These are phyloP conservation scores for Aureobasidium melanogenum DNA, from an alignment of 2,329 filamentous ascomycete genomes.

Conservation along the genomic window DNA sequence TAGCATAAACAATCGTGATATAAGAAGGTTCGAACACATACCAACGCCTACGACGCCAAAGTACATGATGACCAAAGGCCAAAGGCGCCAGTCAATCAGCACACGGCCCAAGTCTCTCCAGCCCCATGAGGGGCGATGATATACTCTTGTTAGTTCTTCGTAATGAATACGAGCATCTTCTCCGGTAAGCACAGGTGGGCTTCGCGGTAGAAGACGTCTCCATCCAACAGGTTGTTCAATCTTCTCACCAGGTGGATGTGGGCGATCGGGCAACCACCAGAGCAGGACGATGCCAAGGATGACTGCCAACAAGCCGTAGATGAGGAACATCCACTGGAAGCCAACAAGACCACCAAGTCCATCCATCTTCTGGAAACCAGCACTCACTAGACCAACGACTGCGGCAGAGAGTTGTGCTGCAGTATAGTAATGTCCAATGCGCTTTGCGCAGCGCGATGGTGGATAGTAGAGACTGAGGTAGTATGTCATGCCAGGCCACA, in stretches of 20 bases:
- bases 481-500: conserved; percentile 94
- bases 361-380: conserved; percentile 88
- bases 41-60: conserved; percentile 90
- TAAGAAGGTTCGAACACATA: neutral
- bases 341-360: conserved; percentile 66
- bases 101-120: conserved; percentile 61
- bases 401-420: conserved; percentile 82
- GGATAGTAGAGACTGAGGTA: conserved; percentile 90
- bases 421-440: conserved; percentile 84
- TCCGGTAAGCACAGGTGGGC: conserved; percentile 62
- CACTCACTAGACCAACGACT: conserved; percentile 80
- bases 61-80: conserved; percentile 84
- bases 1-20: neutral
- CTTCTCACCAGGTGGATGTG: conserved; percentile 58
- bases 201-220: conserved; percentile 57
- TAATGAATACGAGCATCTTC: conserved; percentile 78
- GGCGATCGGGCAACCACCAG: conserved; percentile 87
- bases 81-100: conserved; percentile 77
- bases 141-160: conserved; percentile 70
- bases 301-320: conserved; percentile 71
- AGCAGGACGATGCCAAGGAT: conserved; percentile 63
- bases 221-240: conserved; percentile 35
- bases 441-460: conserved; percentile 73
- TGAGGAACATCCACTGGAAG: conserved; percentile 86
- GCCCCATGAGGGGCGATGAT: conserved; percentile 66